Base-by-base conservation (phyloP, 2,329 filamentous ascomycete species). In the Blastomyces gilchristii region DNA sequence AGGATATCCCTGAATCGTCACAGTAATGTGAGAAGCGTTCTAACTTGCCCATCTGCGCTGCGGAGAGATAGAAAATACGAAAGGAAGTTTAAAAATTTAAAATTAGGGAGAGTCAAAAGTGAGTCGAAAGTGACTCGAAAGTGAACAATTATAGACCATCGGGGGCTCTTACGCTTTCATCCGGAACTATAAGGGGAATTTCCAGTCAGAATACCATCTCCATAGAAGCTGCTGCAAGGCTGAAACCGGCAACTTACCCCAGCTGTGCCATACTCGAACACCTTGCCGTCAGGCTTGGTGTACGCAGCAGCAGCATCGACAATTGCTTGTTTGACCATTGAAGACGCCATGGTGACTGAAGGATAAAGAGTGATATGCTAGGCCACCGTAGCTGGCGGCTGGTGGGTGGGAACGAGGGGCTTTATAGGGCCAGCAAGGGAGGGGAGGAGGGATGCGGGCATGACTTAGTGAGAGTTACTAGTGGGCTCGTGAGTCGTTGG, bases 1-100 rank as follows among this genome's bases (percentile, higher is more conserved):
- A 97, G 88, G 63, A 96, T 84, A 71, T 91, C 87, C 64, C 83
- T 85, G 71, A 25, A 11, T 52, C 50, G 59, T 45, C 56, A 11
- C 54, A 57, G 58, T 25, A 61, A 31, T 3, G 39, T 56, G 31
- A 56, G 53, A 52, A 60, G 22, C 16, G 31, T 41, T 18, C 50
- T 28, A 39, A 31, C 31, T 56, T 41, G 34, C 28, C 1, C 14
- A n/a, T 25, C 28, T 54, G 28, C 9, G 28, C 11, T n/a, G 52
- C 12, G 8, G 31, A 18, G 37, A 54, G 2, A 34, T 58, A 39
- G 12, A 61, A 16, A 11, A 45, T 22, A 39, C 37, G 37, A 62
- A 59, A 47, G 41, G 34, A 57, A 65, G 58, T 63, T 62, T 64
- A 64, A 61, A 47, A 65, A 60, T 22, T 7, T 5, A 50, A 28